These are phyloP conservation scores for Acanthamoeba polyphaga DNA, from an alignment of 208 protist species.

Conservation along the genomic window DNA sequence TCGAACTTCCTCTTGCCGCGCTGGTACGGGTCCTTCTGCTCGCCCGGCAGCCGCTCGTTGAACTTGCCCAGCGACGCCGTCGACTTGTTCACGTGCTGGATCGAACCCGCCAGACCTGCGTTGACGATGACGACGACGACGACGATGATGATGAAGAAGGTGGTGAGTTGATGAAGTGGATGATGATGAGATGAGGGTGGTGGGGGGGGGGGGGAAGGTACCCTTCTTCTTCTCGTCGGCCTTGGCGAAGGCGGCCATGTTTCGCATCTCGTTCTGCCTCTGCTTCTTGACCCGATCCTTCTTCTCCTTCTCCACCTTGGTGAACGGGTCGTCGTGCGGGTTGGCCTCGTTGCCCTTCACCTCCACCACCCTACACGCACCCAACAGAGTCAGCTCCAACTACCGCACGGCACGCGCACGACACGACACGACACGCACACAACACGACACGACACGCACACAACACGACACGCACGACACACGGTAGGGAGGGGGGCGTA, in stretches of 20 bases:
- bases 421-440: not conserved
- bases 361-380: conserved; percentile 4
- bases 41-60: conserved; percentile 61
- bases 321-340: conserved; percentile 60
- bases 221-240: conserved; percentile 58
- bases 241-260: conserved; percentile 31
- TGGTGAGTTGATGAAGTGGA: not conserved
- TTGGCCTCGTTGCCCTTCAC: conserved; percentile 46
- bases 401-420: not conserved
- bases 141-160: no score
- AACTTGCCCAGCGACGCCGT: conserved; percentile 76
- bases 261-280: conserved; percentile 54
- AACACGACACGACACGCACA: not conserved
- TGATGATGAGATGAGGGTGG: not conserved
- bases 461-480: not conserved
- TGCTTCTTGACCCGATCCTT: conserved; percentile 75
- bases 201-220: not conserved
- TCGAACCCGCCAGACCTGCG: not conserved
- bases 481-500: not conserved
- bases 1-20: conserved; percentile 75
- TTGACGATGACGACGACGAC: not conserved
- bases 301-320: conserved; percentile 56
- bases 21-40: conserved; percentile 14
- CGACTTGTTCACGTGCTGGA: conserved; percentile 48
- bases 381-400: not conserved